Evolutionary conservation across 1,284 basidiomycete genomes (phyloP).

Genomic region (Rhodotorula sp.): DNA sequence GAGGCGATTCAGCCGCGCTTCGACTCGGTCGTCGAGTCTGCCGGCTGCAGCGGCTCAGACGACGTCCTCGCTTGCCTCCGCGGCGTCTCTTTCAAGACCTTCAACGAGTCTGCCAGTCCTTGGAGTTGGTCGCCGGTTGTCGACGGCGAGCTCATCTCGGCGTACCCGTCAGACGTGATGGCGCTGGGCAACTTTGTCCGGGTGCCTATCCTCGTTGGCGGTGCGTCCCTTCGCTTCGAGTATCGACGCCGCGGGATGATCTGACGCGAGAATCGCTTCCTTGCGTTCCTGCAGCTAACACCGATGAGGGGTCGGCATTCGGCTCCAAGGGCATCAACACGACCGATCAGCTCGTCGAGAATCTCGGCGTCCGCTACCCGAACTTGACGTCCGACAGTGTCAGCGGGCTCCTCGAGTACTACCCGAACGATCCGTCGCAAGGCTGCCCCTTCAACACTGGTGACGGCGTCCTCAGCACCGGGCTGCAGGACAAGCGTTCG

Average conservation of each 20-base stretch:
- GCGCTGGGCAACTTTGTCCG: slow-evolving; percentile 45
- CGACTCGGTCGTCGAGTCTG: slow-evolving; percentile 41
- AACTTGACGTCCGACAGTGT: neutral
- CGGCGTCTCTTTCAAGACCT: slow-evolving; percentile 39
- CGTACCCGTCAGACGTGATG: slow-evolving; percentile 45
- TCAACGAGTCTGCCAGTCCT: slow-evolving; percentile 38
- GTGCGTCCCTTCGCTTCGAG: slow-evolving; percentile 5
- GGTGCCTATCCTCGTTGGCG: slow-evolving; percentile 51
- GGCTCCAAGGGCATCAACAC: slow-evolving; percentile 16
- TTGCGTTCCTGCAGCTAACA: slow-evolving; percentile 12
- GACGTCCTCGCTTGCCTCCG: slow-evolving; percentile 48
- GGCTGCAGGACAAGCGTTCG: slow-evolving; percentile 24
- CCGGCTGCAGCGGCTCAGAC: slow-evolving; percentile 25
- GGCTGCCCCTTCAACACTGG: slow-evolving; percentile 43
- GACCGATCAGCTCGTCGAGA: slow-evolving; percentile 1
- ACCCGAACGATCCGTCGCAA: slow-evolving; percentile 33
- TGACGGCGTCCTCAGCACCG: slow-evolving; percentile 12
- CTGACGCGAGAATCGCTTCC: no score
- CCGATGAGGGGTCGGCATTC: slow-evolving; percentile 42
- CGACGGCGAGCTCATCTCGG: slow-evolving; percentile 51
- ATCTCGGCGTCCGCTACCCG: neutral
- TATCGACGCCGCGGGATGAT: no score
- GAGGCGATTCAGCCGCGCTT: slow-evolving; percentile 40
- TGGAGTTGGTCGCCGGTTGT: slow-evolving; percentile 26
- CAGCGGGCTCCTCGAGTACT: slow-evolving; percentile 24